Evolutionary conservation across 176 grass and related monocot genomes (phyloP).

Genomic region (Lolium rigidum): DNA sequence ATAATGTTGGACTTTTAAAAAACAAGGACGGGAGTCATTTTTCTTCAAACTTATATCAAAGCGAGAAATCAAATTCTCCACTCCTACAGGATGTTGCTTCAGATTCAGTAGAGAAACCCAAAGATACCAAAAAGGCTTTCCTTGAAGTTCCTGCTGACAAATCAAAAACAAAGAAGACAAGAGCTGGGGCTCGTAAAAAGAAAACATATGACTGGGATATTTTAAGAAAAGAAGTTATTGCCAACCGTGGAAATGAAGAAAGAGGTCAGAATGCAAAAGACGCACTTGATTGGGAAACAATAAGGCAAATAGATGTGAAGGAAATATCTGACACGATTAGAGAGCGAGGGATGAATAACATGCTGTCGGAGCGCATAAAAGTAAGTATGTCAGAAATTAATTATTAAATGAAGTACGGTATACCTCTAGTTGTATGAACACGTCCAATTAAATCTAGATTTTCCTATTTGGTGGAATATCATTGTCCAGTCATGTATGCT

Average conservation of each 20-base stretch:
- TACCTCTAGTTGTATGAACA: conserved; percentile 12
- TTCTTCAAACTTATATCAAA: conserved; percentile 35
- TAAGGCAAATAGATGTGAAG: conserved; percentile 59
- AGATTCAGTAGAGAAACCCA: conserved; percentile 29
- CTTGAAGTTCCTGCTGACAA: conserved; percentile 29
- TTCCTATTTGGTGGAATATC: conserved; percentile 29
- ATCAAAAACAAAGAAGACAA: conserved; percentile 60
- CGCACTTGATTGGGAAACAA: conserved; percentile 68
- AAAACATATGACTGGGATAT: conserved; percentile 71
- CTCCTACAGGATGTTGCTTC: conserved; percentile 20
- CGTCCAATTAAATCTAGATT: conserved; percentile 17
- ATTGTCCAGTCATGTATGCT: conserved; percentile 9
- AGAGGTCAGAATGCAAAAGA: conserved; percentile 58
- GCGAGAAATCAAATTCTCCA: conserved; percentile 18
- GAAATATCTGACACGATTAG: conserved; percentile 69
- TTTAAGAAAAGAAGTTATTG: conserved; percentile 62
- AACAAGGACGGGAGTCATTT: not conserved
- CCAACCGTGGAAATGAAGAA: conserved; percentile 41
- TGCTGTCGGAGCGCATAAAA: conserved; percentile 86
- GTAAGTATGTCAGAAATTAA: conserved; percentile 47
- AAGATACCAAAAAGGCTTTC: conserved; percentile 36
- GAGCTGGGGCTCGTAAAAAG: conserved; percentile 43
- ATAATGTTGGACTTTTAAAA: conserved; percentile 22
- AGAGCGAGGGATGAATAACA: conserved; percentile 88
- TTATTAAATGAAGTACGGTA: not conserved